Evolutionary conservation across 176 grass and related monocot genomes (phyloP), one percentile per base, ranked within the genome.

Genomic region (Hyparrhenia diplandra): DNA sequence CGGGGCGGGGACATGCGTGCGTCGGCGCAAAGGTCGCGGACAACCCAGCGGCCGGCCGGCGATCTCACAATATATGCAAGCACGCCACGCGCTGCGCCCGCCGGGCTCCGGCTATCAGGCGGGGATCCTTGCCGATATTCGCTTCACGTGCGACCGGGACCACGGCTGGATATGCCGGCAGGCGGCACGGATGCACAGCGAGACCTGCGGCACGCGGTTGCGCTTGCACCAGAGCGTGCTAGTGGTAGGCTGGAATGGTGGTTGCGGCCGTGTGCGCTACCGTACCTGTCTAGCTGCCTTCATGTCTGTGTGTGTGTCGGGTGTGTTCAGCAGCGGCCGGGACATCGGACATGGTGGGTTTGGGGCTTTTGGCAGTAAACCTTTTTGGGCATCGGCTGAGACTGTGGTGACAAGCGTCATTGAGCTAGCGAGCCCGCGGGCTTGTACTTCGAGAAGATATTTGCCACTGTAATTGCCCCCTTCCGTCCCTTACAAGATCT

Each of bases 91-190:
- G 54, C 52, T 23, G 37, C 9, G 37, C 37, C 37, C 37, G 37
- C 37, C 37, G 8, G 37, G 5, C 54, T n/a, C 21, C 9, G 54
- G 54, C 16, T 18, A 20, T 18, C n/a, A n/a, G n/a, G n/a, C n/a
- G n/a, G n/a, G 62, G 37, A 62, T 63, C 74, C 74, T 25, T 5
- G 81, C 47, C 49, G 68, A 84, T 80, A 76, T 82, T 72, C 35
- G 87, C 78, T 85, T 77, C 83, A 85, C 78, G 87, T 89, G 78
- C 65, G 34, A 28, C 55, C 42, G 75, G 82, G 77, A 85, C 71
- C 82, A 85, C 77, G 35, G 14, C 71, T 72, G 45, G 87, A 85
- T 81, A 71, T 45, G 81, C 75, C 51, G 75, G 83, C 63, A 62
- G 81, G 68, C 39, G 75, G 40, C 40, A 42, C n/a, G 43, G 32